Evolutionary conservation across 1,284 basidiomycete genomes (phyloP), one percentile per base, ranked within the genome.

Genomic region (Trichosporon ovoides): DNA sequence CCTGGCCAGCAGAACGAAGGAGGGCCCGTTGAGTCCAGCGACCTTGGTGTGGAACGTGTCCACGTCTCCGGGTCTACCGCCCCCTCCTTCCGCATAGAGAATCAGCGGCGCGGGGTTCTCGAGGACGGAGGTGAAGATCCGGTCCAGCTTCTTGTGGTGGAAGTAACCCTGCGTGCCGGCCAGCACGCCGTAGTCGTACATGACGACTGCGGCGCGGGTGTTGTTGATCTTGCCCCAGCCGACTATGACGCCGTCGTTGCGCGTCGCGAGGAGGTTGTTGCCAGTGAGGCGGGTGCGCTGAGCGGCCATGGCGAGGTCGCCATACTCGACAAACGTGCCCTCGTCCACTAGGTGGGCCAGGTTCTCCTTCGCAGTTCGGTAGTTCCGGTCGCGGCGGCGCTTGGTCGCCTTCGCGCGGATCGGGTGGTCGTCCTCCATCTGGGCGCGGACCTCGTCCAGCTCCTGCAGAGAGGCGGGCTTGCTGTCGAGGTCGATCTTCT

Each of bases 171-270:
- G 61, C 11, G 61, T 58, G 18, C 53, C 61, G n/a, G 61, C 61
- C 7, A 63, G 53, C 7, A 63, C 61, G 10, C 58, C 61, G 24
- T 58, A 63, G 61, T 63, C 61, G 54, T 54, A 63, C 38, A 63
- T 58, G 36, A 57, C 52, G 9, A 60, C 40, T 11, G 58, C 61
- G 13, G 50, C 43, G 36, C 61, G 61, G 31, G 38, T 46, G 38
- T 52, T 43, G 24, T 63, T 54, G n/a, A 63, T 52, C 51, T 53
- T 58, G 37, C 56, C 61, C 61, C 61, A 63, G 51, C 61, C 61
- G 51, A 63, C 61, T 19, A 63, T 60, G 54, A 63, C 58, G 36
- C 61, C 61, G 56, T 63, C 61, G 38, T 60, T 58, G 36, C 61
- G 56, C 5, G 61, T 63, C 10, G 58, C 58, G 4, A 37, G 38